These are phyloP conservation scores for Trichoderma afroharzianum DNA, from an alignment of 2,329 filamentous ascomycete genomes.

Conservation along the genomic window DNA sequence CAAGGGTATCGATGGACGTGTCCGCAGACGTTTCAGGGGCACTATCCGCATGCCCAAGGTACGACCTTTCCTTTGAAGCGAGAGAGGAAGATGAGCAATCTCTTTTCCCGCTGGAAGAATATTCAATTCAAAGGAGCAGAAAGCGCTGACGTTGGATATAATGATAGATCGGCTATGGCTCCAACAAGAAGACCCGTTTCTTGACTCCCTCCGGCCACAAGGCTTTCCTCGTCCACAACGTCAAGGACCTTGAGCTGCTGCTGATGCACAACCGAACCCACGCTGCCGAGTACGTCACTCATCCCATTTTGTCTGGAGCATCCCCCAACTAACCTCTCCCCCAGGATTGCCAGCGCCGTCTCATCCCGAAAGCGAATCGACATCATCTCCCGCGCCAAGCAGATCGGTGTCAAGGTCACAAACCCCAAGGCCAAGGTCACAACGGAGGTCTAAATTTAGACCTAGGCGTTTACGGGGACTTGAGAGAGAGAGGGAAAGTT, in stretches of 20 bases:
- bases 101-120: neutral
- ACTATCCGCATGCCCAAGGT: conserved; percentile 97
- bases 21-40: conserved; percentile 95
- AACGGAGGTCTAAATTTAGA: conserved; percentile 71
- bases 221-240: conserved; percentile 98
- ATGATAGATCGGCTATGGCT: conserved; percentile 88
- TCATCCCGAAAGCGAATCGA: conserved; percentile 98
- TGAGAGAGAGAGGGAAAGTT: neutral
- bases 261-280: conserved; percentile 99
- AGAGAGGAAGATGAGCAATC: neutral
- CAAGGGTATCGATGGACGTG: conserved; percentile 99
- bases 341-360: conserved; percentile 94
- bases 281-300: conserved; percentile 83
- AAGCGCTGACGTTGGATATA: conserved; percentile 9
- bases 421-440: conserved; percentile 99
- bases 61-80: conserved; percentile 44
- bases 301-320: neutral
- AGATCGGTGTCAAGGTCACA: conserved; percentile 98
- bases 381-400: conserved; percentile 95
- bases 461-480: neutral
- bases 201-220: conserved; percentile 99
- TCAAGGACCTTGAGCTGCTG: conserved; percentile 91
- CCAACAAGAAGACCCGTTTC: conserved; percentile 99
- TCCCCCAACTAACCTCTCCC: conserved; percentile 21
- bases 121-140: neutral